A percentile compares a stretch with the other conserved stretches of the same genome.
Evolutionary conservation across 2,329 filamentous ascomycete species (phyloP).

Genomic region (Blastomyces silverae): DNA sequence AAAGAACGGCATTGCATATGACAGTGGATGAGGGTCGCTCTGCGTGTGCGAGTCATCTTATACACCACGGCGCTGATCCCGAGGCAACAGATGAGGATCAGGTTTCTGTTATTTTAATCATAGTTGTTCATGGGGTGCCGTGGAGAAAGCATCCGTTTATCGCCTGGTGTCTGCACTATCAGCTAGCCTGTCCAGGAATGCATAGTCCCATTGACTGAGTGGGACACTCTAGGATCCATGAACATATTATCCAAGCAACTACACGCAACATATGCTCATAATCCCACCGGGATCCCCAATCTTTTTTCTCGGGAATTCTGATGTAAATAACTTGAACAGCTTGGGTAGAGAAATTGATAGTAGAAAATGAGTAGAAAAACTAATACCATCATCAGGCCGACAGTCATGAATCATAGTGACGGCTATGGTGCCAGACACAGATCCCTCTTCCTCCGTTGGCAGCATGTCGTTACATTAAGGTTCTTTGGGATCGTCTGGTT

Average conservation of each 20-base stretch:
- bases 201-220: too few species aligned
- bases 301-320: too few species aligned
- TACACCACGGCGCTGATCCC: neutral
- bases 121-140: neutral
- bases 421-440: neutral
- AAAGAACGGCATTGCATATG: conserved; percentile 1
- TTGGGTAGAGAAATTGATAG: neutral
- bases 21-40: neutral
- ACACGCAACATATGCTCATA: neutral
- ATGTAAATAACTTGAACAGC: too few species aligned
- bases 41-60: neutral
- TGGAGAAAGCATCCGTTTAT: neutral
- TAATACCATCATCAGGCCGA: neutral
- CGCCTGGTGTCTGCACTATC: neutral
- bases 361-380: neutral
- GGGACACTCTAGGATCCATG: too few species aligned
- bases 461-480: neutral
- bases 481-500: neutral
- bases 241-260: neutral
- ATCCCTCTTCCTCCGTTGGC: neutral
- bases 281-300: neutral
- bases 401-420: neutral
- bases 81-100: neutral
- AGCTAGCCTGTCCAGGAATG: neutral
- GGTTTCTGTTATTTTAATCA: too few species aligned